These are phyloP conservation scores for Xylaria sp. DNA, from an alignment of 2,329 filamentous ascomycete species.

Conservation along the genomic window DNA sequence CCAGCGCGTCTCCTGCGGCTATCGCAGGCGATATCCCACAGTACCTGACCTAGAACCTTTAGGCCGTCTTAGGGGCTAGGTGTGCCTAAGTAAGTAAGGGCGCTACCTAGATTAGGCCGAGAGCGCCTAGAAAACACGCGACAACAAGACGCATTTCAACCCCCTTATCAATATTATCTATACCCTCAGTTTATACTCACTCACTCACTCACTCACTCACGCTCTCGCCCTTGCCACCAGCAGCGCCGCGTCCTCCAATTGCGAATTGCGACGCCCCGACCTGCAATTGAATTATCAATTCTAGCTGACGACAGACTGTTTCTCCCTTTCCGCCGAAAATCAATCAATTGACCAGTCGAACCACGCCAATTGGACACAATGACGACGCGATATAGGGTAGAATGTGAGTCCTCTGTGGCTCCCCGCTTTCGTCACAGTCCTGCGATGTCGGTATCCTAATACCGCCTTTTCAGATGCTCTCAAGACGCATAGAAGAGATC, in stretches of 20 bases:
- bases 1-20: conserved; percentile 20
- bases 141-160: not conserved
- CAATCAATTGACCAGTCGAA: not conserved
- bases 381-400: conserved; percentile 65
- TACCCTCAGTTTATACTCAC: not conserved
- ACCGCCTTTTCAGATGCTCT: conserved; percentile 55
- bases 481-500: conserved; percentile 88
- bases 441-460: conserved; percentile 17
- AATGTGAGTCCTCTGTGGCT: conserved; percentile 61
- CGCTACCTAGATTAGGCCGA: too few relatives aligned
- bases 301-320: not conserved
- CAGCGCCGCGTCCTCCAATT: not conserved
- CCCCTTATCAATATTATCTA: not conserved
- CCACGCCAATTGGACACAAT: conserved; percentile 10
- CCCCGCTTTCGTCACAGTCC: conserved; percentile 6
- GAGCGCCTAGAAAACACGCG: not conserved
- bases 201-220: too few relatives aligned
- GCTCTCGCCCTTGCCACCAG: too few relatives aligned
- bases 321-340: not conserved
- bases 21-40: too few relatives aligned
- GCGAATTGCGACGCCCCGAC: not conserved
- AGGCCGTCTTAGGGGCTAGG: conserved; percentile 15
- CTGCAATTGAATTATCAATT: not conserved
- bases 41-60: too few relatives aligned
- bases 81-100: too few relatives aligned